phyloP scores from a whole-genome alignment of 1,139 yeast species.

The Petasospora rhodanensis region DNA sequence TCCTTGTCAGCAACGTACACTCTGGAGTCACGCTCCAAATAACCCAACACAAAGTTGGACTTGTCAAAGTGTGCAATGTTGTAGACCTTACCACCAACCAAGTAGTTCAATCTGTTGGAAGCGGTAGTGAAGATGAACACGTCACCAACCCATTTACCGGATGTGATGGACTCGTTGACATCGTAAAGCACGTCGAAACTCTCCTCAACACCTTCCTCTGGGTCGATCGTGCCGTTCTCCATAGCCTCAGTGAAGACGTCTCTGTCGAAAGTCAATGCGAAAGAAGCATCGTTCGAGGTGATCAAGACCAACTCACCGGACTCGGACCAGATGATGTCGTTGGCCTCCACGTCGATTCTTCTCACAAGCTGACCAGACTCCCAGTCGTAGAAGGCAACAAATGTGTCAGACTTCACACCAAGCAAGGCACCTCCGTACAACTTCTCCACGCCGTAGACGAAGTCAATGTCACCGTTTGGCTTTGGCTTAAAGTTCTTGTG shows the following conservation, averaged over 20 bases:
- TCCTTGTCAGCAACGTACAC: slow-evolving; percentile 90
- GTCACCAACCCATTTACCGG: slow-evolving; percentile 97
- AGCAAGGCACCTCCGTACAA: slow-evolving; percentile 83
- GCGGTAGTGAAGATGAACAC: slow-evolving; percentile 87
- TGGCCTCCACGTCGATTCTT: slow-evolving; percentile 77
- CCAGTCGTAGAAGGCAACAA: slow-evolving; percentile 91
- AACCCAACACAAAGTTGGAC: slow-evolving; percentile 82
- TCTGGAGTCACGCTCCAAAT: slow-evolving; percentile 83
- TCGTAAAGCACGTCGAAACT: slow-evolving; percentile 84
- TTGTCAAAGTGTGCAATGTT: slow-evolving; percentile 93
- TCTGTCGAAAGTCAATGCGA: slow-evolving; percentile 69
- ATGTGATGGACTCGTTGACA: slow-evolving; percentile 72
- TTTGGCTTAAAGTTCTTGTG: slow-evolving; percentile 84
- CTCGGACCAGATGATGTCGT: slow-evolving; percentile 87
- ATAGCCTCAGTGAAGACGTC: slow-evolving; percentile 63
- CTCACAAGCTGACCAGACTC: slow-evolving; percentile 78
- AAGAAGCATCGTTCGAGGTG: slow-evolving; percentile 72
- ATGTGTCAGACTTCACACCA: slow-evolving; percentile 78
- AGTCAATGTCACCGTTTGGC: slow-evolving; percentile 55
- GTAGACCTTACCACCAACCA: slow-evolving; percentile 91
- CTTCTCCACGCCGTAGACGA: slow-evolving; percentile 72
- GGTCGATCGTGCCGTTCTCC: slow-evolving; percentile 53
- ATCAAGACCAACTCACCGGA: slow-evolving; percentile 86
- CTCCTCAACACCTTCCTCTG: slow-evolving; percentile 84
- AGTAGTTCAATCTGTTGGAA: slow-evolving; percentile 84